Evolutionary conservation across 495 filamentous ascomycete genomes (phyloP), one percentile per base, ranked within the genome.

Genomic region (Xylaria nigripes): DNA sequence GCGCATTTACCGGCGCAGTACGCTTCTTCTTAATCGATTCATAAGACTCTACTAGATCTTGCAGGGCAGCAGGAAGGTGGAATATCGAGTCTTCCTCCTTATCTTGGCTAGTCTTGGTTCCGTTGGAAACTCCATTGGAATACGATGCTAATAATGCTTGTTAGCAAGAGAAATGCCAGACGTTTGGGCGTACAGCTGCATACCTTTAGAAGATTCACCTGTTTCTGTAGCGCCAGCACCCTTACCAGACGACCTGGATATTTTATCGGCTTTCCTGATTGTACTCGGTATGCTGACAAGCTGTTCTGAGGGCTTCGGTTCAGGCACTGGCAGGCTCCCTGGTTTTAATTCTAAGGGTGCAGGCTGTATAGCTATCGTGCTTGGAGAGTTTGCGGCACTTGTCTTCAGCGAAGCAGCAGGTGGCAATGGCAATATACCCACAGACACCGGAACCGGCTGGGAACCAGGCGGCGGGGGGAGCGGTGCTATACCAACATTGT

Each of bases 401-500:
- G 72, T 64, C 48, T 61, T 71, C 18, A 57, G 54, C 21, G 69
- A 65, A 2, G 61, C 61, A 55, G 69, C 65, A 15, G 72, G 65
- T 18, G 80, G 76, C 62, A 82, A 55, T 25, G 79, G 69, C n/a
- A 74, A 72, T 50, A 76, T 74, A 44, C 71, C 72, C 16, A 65
- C 54, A 34, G 56, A 62, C 8, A 61, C 41, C 41, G 70, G 64
- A 50, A 65, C 46, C 21, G 65, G 61, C 21, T 71, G 61, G 25
- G 76, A 71, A 46, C 84, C 84, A n/a, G 88, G 89, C 63, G 91
- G 91, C 43, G 91, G 90, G 22, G 91, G 91, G 52, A 96, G 75
- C 16, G 91, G 91, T 24, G 89, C 82, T 59, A 96, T 95, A n/a
- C 91, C 91, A 9, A 96, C 86, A 41, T 90, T 92, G 71, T 95